These are phyloP conservation scores for Eurotiales sp. DNA, from an alignment of 2,329 filamentous ascomycete genomes.

Conservation along the genomic window DNA sequence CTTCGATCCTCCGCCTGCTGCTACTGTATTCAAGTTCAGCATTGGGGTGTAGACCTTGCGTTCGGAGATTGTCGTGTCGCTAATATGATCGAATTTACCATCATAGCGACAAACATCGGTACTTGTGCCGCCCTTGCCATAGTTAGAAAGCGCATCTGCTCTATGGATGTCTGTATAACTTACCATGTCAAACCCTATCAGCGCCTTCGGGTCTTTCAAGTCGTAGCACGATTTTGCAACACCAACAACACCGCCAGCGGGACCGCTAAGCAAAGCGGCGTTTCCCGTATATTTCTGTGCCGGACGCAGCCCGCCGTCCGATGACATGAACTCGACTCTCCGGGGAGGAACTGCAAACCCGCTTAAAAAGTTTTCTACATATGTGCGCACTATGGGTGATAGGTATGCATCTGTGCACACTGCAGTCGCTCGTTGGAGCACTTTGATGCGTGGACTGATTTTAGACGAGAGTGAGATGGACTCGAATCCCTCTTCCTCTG, in stretches of 20 bases:
- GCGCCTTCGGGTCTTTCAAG: slow-evolving; percentile 68
- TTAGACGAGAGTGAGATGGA: slow-evolving; percentile 70
- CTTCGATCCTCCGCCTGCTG: slow-evolving; percentile 67
- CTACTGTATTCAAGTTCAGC: slow-evolving; percentile 88
- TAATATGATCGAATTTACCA: slow-evolving; percentile 84
- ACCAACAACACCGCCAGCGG: slow-evolving; percentile 84
- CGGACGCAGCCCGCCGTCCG: slow-evolving; percentile 63
- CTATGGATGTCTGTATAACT: slow-evolving; percentile 76
- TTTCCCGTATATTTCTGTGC: slow-evolving; percentile 66
- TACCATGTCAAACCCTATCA: slow-evolving; percentile 87
- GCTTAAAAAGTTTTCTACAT: slow-evolving; percentile 9
- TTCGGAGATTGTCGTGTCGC: slow-evolving; percentile 85
- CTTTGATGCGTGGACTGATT: slow-evolving; percentile 79
- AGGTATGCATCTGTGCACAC: slow-evolving; percentile 75
- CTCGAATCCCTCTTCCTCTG: slow-evolving; percentile 68
- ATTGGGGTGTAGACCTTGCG: slow-evolving; percentile 91
- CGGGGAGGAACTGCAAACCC: slow-evolving; percentile 10
- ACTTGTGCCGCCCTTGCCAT: slow-evolving; percentile 90
- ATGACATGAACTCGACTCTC: slow-evolving; percentile 58
- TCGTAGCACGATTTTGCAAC: slow-evolving; percentile 73
- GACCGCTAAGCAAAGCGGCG: slow-evolving; percentile 78
- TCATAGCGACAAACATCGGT: slow-evolving; percentile 84
- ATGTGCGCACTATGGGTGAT: slow-evolving; percentile 63
- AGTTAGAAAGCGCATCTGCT: slow-evolving; percentile 53
- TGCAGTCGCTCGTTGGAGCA: slow-evolving; percentile 67